Conservation (phyloP, 768 basidiomycete genomes). For the Phanerodontia chrysosporium region DNA sequence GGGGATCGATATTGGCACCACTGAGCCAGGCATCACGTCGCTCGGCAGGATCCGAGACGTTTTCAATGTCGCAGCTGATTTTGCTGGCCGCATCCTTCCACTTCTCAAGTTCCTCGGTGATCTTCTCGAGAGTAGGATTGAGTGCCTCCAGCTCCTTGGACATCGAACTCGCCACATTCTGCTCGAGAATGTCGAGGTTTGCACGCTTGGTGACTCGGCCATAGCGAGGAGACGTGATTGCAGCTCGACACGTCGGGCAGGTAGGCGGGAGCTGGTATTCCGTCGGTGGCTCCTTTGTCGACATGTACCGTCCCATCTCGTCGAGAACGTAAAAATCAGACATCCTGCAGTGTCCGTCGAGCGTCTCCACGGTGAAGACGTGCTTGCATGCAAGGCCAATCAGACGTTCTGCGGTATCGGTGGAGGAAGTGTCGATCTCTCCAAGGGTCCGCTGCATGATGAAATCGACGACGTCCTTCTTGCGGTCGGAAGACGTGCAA, state of each 20-base stretch:
- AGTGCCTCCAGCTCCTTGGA: constrained; percentile 33
- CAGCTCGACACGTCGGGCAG: constrained; percentile 59
- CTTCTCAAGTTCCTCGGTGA: not conserved
- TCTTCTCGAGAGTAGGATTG: constrained; percentile 15
- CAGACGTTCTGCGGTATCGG: constrained; percentile 43
- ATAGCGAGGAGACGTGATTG: constrained; percentile 57
- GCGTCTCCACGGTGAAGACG: constrained; percentile 65
- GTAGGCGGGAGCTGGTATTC: constrained; percentile 42
- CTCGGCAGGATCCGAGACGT: not conserved
- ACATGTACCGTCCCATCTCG: constrained; percentile 38
- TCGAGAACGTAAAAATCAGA: constrained; percentile 44
- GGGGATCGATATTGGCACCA: not conserved
- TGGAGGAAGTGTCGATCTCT: constrained; percentile 40
- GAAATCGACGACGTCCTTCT: constrained; percentile 52
- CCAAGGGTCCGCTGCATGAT: constrained; percentile 46
- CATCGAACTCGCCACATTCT: constrained; percentile 42
- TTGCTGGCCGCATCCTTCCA: not conserved
- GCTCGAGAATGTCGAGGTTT: constrained; percentile 60
- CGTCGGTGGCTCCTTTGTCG: constrained; percentile 37
- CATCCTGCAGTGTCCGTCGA: constrained; percentile 58
- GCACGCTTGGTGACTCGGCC: constrained; percentile 60
- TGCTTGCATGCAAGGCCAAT: constrained; percentile 67
- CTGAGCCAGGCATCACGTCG: not conserved
- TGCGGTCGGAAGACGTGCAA: constrained; percentile 40
- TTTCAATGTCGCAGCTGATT: not conserved